Evolutionary conservation across 257 asterid genomes (phyloP), one percentile per base, ranked within the genome.

Genomic region (Penstemon eatonii): DNA sequence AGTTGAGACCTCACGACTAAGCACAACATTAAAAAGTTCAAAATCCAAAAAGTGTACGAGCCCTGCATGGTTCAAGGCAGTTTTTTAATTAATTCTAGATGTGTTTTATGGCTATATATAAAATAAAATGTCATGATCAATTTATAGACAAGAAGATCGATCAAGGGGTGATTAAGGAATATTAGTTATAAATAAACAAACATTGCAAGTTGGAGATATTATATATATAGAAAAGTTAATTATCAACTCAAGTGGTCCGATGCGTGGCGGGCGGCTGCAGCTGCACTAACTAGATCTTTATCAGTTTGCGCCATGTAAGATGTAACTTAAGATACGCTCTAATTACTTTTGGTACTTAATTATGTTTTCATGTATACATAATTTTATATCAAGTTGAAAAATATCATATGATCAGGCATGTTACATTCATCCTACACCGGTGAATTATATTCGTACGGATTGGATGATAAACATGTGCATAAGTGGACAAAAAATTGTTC

Each of bases 1-100:
- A 91, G 73, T 65, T 88, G 93, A 70, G 87, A 85, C 71, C 86
- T 77, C 44, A 73, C 86, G 11, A 44, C 73, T 51, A 57, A 74
- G 46, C 81, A 77, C 55, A 84, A 44, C 80, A 85, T 61, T 4
- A 75, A 45, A 10, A 76, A 46, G 38, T 52, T 68, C 8, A 83
- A 0, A 74, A 74, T 5, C 75, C 66, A 12, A 5, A 66, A 63
- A 42, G 39, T 62, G 72, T 36, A 15, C 0, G 77, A 63, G 44
- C 41, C 76, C n/a, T 61, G 70, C 92, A 80, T 89, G 56, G 44
- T 70, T 39, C 33, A 25, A 2, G 33, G 33, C 33, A 25, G 36
- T 5, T 38, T 12, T 12, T 7, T 5, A 7, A 8, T 47, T 4
- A 51, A 5, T 15, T 0, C 5, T 19, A 12, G 39, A 45, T n/a